Conservation (phyloP, 495 filamentous ascomycete genomes). For the Halenospora varia region DNA sequence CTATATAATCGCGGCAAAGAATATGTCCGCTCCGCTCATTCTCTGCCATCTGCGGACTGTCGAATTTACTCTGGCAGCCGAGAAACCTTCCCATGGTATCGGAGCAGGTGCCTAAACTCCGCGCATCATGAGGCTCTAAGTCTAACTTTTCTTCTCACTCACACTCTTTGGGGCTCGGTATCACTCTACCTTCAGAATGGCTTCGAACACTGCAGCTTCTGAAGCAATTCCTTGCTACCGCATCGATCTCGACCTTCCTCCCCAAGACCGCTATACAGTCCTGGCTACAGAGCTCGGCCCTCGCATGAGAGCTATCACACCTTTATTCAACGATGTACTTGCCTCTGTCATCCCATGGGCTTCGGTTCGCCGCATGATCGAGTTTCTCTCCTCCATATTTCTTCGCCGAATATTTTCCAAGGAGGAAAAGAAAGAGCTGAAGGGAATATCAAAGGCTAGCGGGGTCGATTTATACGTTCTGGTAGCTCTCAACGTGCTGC, state of each 20-base stretch:
- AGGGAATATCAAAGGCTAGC: slow-evolving; percentile 48
- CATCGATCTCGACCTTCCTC: slow-evolving; percentile 58
- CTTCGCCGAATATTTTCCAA: slow-evolving; percentile 44
- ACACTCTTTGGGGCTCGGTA: too few relatives aligned
- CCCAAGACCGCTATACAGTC: slow-evolving; percentile 48
- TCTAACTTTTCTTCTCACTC: too few relatives aligned
- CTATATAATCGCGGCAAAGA: too few relatives aligned
- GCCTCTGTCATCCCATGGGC: slow-evolving; percentile 8
- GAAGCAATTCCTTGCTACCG: slow-evolving; percentile 36
- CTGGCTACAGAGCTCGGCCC: slow-evolving; percentile 41
- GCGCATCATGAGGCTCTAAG: too few relatives aligned
- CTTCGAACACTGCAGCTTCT: neutral
- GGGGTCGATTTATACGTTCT: slow-evolving; percentile 56
- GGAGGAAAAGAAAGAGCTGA: slow-evolving; percentile 60
- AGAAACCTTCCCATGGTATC: too few relatives aligned
- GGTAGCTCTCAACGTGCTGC: slow-evolving; percentile 56
- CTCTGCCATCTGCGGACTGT: too few relatives aligned
- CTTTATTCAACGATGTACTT: slow-evolving; percentile 45
- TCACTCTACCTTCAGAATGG: too few relatives aligned
- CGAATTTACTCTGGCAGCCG: too few relatives aligned
- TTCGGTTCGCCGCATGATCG: slow-evolving; percentile 22
- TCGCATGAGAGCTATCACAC: slow-evolving; percentile 35
- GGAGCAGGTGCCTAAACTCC: too few relatives aligned
- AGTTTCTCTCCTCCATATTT: slow-evolving; percentile 36
- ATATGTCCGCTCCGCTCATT: too few relatives aligned